phyloP scores from a whole-genome alignment of 1,284 basidiomycete species.

The Fomitopsis betulina region DNA sequence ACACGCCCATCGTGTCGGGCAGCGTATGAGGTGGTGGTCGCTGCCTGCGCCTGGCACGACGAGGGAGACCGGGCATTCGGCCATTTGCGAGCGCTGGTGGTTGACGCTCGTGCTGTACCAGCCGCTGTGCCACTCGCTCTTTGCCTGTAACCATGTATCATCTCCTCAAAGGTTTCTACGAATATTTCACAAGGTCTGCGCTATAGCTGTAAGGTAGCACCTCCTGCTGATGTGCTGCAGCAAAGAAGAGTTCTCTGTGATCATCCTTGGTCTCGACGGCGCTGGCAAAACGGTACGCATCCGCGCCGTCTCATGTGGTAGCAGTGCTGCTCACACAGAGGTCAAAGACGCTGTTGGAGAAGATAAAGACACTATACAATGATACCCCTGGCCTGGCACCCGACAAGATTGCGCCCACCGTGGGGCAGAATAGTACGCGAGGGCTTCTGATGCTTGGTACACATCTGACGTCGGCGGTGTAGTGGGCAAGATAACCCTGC shows the following conservation, averaged over 20 bases:
- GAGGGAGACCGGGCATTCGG: background rate
- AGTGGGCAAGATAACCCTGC: conserved; percentile 90
- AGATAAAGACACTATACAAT: conserved; percentile 89
- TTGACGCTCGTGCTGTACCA: background rate
- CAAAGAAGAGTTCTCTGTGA: conserved; percentile 92
- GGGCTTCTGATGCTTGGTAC: background rate
- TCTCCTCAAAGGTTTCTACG: conserved; percentile 84
- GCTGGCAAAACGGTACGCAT: conserved; percentile 85
- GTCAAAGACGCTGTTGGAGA: conserved; percentile 79
- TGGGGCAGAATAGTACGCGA: conserved; percentile 87
- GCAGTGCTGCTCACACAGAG: background rate
- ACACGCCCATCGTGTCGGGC: conserved; percentile 38
- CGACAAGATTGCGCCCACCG: conserved; percentile 89
- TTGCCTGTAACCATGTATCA: conserved; percentile 68
- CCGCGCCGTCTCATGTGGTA: background rate
- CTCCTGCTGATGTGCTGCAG: conserved; percentile 30
- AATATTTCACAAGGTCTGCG: conserved; percentile 78
- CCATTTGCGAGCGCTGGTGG: background rate
- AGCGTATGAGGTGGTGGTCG: conserved; percentile 3
- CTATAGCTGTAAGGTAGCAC: conserved; percentile 21
- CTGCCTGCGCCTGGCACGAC: background rate
- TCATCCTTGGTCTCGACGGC: conserved; percentile 85
- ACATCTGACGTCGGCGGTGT: background rate
- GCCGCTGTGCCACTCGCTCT: background rate
- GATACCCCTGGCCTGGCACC: conserved; percentile 79